Evolutionary conservation across 441 rosid species (phyloP), one percentile per base, ranked within the genome.

Genomic region (Geranium incanum): DNA sequence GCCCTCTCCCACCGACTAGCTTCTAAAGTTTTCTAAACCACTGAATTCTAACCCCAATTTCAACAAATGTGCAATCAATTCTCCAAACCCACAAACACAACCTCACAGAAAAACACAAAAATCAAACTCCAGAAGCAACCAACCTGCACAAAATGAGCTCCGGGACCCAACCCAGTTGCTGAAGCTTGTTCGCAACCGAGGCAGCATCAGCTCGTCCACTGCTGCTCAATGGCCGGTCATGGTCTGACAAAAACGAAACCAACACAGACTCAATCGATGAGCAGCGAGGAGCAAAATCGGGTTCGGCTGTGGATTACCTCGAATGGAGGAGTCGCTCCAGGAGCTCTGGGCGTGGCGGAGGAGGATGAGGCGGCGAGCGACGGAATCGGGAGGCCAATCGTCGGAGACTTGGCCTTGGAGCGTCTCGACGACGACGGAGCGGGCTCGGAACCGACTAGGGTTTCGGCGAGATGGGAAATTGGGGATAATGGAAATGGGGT

Each of bases 281-380:
- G 33, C 41, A 33, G 23, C 28, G 23, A 69, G 5, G 69, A 28
- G 33, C 33, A 0, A 41, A 41, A 6, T 9, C 11, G 11, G 9
- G 48, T 6, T 41, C 9, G 48, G 48, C 48, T 41, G 3, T 12
- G 36, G 19, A 41, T 65, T 8, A 91, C 96, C 97, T 82, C 88
- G 86, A 28, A 89, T 78, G 36, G 95, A 80, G 68, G 85, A 80
- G 75, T 84, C 73, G 12, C 83, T 84, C 95, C 93, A 88, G 65
- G 97, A 94, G 74, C 97, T 94, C 81, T 91, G 69, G 57, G 98
- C 98, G 64, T 94, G 98, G 66, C 98, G 97, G 66, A 89, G 97
- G 67, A 91, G 87, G 76, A 94, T 86, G 72, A 94, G 96, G 45
- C 97, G 97, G 67, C 98, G 97, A 74, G 82, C 68, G 60, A 81